Evolutionary conservation across 441 rosid species (phyloP), one percentile per base, ranked within the genome.

Genomic region (Raphanus hybrid): DNA sequence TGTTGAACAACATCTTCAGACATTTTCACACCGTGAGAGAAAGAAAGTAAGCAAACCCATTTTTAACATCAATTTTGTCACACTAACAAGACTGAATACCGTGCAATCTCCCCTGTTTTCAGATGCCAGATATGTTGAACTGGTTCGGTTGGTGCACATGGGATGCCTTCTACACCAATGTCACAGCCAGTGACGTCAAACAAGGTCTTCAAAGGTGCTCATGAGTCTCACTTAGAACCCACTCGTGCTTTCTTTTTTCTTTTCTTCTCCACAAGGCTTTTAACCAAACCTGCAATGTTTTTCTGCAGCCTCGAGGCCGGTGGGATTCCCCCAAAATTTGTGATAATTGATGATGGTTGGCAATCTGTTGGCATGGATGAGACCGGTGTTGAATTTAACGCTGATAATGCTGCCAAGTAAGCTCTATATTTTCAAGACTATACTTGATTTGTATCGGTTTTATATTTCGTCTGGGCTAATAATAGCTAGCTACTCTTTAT

Each of bases 111-210:
- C 57, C 7, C 67, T 61, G 55, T 52, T 77, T 61, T 20, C 57
- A 90, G 97, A 78, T 86, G 71, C 92, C 95, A 34, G 71, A 78
- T 59, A 89, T 88, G 80, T 71, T 92, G 70, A 91, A 92, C 78
- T 90, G 95, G 95, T 92, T 92, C 75, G 92, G 93, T 54, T 92
- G 95, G 97, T 92, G 95, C 84, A 92, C 97, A 9, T 87, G 97
- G 95, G 95, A 90, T 85, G 91, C 93, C 12, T 90, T 92, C 79
- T 90, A 90, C 73, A 74, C 82, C 8, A 80, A 85, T 52, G 93
- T 88, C 61, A 81, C 81, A 74, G 93, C 93, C 23, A 85, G 50
- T 34, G 91, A 87, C 75, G 88, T 92, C 75, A 77, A 84, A 83
- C 85, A 88, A 74, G 91, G 93, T 58, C 97, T 92, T 81, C 84